Evolutionary conservation across 2,329 filamentous ascomycete species (phyloP).

Genomic region (Dothideomycetes sp.): DNA sequence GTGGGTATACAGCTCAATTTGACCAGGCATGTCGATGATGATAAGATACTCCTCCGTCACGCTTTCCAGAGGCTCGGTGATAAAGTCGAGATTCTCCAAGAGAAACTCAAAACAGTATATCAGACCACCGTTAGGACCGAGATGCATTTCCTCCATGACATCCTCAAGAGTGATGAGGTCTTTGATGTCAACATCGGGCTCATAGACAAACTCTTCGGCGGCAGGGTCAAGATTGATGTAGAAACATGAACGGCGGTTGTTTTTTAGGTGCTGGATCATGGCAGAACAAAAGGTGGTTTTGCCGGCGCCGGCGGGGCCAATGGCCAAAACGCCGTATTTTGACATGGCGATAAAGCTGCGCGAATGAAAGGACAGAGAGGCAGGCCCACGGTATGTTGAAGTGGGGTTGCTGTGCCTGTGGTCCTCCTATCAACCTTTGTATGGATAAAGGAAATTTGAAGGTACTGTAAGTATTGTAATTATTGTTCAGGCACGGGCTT

Average conservation of each 20-base stretch:
- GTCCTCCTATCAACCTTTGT: background rate
- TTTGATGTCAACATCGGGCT: slow-evolving; percentile 90
- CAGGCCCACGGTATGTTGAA: slow-evolving; percentile 99
- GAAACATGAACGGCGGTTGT: slow-evolving; percentile 86
- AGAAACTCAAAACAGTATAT: slow-evolving; percentile 97
- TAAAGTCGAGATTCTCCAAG: slow-evolving; percentile 86
- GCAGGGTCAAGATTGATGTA: slow-evolving; percentile 98
- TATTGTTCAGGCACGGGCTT: slow-evolving; percentile 27
- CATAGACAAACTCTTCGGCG: slow-evolving; percentile 83
- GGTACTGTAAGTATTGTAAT: too few species aligned
- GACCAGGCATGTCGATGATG: slow-evolving; percentile 96
- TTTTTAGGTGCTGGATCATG: slow-evolving; percentile 84
- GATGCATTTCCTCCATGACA: slow-evolving; percentile 89
- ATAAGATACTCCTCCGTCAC: slow-evolving; percentile 93
- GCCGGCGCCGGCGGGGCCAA: slow-evolving; percentile 91
- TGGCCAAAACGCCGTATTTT: slow-evolving; percentile 89
- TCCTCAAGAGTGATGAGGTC: slow-evolving; percentile 88
- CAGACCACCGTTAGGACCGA: slow-evolving; percentile 84
- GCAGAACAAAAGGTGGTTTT: slow-evolving; percentile 95
- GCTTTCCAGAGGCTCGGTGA: slow-evolving; percentile 73
- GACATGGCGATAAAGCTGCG: too few species aligned
- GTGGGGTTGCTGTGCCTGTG: slow-evolving; percentile 49
- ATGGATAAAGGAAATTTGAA: too few species aligned
- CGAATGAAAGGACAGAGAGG: too few species aligned
- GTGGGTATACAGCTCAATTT: slow-evolving; percentile 98